These are phyloP conservation scores for Ophiostoma pallidulum DNA, from an alignment of 2,329 filamentous ascomycete genomes.

Conservation along the genomic window DNA sequence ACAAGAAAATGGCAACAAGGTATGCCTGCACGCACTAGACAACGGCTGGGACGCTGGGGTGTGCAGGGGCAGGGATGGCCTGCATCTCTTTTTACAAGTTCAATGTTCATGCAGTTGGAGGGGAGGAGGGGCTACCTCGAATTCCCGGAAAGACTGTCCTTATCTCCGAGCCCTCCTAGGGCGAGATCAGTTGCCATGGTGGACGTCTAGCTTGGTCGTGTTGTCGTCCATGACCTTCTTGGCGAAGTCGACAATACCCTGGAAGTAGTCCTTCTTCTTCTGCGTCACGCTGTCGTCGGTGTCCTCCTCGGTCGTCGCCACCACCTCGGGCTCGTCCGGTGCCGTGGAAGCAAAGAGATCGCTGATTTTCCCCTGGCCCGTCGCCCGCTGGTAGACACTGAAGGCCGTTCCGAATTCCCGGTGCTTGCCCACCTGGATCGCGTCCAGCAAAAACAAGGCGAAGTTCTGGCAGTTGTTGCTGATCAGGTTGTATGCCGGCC, in stretches of 20 bases:
- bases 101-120: too few relatives aligned
- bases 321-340: constrained; percentile 23
- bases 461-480: constrained; percentile 53
- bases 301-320: constrained; percentile 16
- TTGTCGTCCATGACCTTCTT: constrained; percentile 46
- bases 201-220: constrained; percentile 40
- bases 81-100: too few relatives aligned
- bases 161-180: too few relatives aligned
- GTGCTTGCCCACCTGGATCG: constrained; percentile 41
- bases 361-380: constrained; percentile 38
- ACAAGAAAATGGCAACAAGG: constrained; percentile 15
- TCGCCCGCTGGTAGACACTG: constrained; percentile 42
- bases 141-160: too few relatives aligned
- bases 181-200: constrained; percentile 16
- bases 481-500: constrained; percentile 47
- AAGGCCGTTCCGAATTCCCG: constrained; percentile 45
- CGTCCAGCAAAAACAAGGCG: constrained; percentile 42
- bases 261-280: constrained; percentile 19
- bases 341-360: constrained; percentile 39
- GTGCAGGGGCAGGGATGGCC: too few relatives aligned
- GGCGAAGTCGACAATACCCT: constrained; percentile 37
- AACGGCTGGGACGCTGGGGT: constrained; percentile 16
- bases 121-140: too few relatives aligned
- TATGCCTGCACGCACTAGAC: constrained; percentile 10
- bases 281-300: constrained; percentile 7